Evolutionary conservation across 192 early-diverging fungal genomes (phyloP).

Genomic region (Coemansia sp.): DNA sequence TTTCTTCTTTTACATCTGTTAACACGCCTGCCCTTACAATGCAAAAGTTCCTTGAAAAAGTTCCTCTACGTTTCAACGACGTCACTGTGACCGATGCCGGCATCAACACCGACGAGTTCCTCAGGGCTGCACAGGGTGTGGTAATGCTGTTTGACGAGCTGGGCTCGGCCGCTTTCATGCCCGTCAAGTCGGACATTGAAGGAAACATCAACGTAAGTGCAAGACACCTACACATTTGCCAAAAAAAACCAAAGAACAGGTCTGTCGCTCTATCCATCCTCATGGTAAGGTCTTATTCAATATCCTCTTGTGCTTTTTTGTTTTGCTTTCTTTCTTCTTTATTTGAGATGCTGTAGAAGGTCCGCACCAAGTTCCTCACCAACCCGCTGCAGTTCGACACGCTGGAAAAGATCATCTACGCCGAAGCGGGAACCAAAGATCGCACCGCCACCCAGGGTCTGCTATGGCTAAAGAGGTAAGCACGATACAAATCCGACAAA

Average conservation of each 20-base stretch:
- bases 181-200: constrained; percentile 90
- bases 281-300: no score
- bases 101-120: constrained; percentile 74
- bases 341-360: constrained; percentile 48
- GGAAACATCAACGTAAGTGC: constrained; percentile 77
- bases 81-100: constrained; percentile 64
- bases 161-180: constrained; percentile 70
- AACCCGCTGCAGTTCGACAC: constrained; percentile 72
- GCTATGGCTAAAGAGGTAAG: constrained; percentile 88
- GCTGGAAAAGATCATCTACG: constrained; percentile 76
- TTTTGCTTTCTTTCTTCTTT: background rate
- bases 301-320: constrained; percentile 10
- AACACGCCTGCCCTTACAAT: no score
- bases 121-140: constrained; percentile 76
- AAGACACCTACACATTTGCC: background rate
- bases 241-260: background rate
- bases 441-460: constrained; percentile 86
- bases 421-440: constrained; percentile 77
- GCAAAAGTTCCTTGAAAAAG: constrained; percentile 55
- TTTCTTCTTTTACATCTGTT: no score
- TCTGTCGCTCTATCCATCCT: background rate
- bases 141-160: constrained; percentile 61
- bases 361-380: constrained; percentile 68
- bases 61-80: constrained; percentile 65
- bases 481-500: no score